phyloP scores from a whole-genome alignment of 2,329 filamentous ascomycete genomes.

The Exophiala viscosa region DNA sequence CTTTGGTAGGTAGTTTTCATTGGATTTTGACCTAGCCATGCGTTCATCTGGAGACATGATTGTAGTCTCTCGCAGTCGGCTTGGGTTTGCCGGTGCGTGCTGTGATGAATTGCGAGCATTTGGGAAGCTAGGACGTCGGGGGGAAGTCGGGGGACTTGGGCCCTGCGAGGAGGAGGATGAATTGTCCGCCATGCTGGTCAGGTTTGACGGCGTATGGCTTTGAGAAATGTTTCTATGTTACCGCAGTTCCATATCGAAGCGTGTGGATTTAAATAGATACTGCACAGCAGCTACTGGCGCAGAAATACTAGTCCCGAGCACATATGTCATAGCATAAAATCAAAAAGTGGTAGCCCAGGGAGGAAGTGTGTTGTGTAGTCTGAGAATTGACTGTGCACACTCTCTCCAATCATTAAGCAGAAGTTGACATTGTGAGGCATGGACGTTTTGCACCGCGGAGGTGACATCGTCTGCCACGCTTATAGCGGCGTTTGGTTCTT shows the following conservation, averaged over 20 bases:
- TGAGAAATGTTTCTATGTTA: neutral
- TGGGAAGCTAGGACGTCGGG: slow-evolving; percentile 9
- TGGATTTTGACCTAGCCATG: slow-evolving; percentile 20
- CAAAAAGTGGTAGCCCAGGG: too few species aligned
- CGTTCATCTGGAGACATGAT: slow-evolving; percentile 26
- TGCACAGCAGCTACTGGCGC: too few species aligned
- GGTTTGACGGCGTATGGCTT: neutral
- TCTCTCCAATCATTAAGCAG: neutral
- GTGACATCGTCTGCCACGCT: too few species aligned
- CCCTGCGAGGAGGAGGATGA: slow-evolving; percentile 4
- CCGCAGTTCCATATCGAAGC: neutral
- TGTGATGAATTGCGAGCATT: slow-evolving; percentile 11
- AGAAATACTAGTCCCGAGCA: too few species aligned
- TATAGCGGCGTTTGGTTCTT: neutral
- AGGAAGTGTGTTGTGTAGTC: too few species aligned
- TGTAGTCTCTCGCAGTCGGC: slow-evolving; percentile 25
- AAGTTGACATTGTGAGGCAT: neutral
- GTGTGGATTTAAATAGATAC: too few species aligned
- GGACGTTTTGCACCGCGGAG: neutral
- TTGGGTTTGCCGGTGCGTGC: slow-evolving; percentile 25
- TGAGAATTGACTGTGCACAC: neutral
- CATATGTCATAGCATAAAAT: too few species aligned
- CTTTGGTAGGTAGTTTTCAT: slow-evolving; percentile 6
- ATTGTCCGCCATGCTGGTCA: slow-evolving; percentile 7
- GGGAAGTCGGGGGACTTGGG: slow-evolving; percentile 18